Evolutionary conservation across 192 early-diverging fungal genomes (phyloP).

Genomic region (Coemansia biformis): DNA sequence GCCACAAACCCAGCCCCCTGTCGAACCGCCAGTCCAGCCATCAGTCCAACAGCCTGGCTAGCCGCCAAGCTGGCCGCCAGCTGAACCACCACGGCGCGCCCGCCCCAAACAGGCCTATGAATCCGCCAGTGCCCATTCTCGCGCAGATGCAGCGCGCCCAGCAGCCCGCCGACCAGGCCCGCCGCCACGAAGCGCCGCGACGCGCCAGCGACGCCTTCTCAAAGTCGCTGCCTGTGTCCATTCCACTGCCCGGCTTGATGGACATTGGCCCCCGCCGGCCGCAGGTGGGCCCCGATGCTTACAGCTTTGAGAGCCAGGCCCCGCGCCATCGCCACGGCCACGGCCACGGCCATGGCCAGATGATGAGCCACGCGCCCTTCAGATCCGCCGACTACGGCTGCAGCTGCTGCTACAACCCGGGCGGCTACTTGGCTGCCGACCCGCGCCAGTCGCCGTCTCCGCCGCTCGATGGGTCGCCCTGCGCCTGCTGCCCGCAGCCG

Average conservation of each 20-base stretch:
- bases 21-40: neutral
- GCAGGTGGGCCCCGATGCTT: neutral
- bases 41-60: neutral
- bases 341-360: neutral
- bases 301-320: neutral
- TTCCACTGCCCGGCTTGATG: slow-evolving; percentile 13
- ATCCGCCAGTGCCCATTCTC: slow-evolving; percentile 1
- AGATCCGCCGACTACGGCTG: slow-evolving; percentile 1
- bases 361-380: neutral
- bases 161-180: slow-evolving; percentile 2
- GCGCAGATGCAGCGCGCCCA: neutral
- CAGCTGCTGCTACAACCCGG: slow-evolving; percentile 4
- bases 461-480: slow-evolving; percentile 2
- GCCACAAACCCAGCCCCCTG: neutral
- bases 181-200: neutral
- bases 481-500: slow-evolving; percentile 15
- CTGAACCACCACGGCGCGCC: neutral
- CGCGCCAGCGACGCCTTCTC: neutral
- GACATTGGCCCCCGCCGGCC: neutral
- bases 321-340: neutral
- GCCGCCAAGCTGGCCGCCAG: neutral
- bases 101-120: slow-evolving; percentile 1
- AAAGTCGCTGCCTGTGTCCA: slow-evolving; percentile 13
- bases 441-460: slow-evolving; percentile 1
- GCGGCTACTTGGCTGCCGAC: neutral